phyloP scores from a whole-genome alignment of 1,284 basidiomycete genomes.

The Kwoniella shivajii region DNA sequence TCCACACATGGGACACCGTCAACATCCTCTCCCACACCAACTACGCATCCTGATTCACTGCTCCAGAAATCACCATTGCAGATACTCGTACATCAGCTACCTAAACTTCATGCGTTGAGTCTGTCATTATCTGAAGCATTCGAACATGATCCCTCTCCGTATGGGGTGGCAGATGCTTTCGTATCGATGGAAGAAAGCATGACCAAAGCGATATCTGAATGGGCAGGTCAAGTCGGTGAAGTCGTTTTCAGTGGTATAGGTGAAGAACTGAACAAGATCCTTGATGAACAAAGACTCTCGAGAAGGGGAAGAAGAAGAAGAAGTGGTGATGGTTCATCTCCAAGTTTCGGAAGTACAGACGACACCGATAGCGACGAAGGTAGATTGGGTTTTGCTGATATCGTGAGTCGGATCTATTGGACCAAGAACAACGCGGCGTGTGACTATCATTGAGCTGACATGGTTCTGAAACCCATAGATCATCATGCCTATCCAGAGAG shows the following conservation, averaged over 20 bases:
- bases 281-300: constrained; percentile 5
- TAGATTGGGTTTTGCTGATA: constrained; percentile 29
- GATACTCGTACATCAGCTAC: constrained; percentile 18
- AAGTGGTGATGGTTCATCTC: background rate
- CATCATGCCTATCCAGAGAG: constrained; percentile 38
- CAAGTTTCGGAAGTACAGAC: background rate
- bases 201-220: constrained; percentile 22
- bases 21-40: background rate
- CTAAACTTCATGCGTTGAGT: constrained; percentile 22
- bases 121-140: constrained; percentile 17
- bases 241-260: constrained; percentile 24
- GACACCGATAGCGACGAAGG: constrained; percentile 18
- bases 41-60: background rate
- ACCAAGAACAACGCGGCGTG: too few species aligned
- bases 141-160: constrained; percentile 34
- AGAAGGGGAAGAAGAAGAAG: constrained; percentile 7
- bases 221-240: constrained; percentile 33
- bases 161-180: constrained; percentile 34
- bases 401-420: constrained; percentile 19
- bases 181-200: constrained; percentile 28
- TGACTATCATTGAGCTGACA: too few species aligned
- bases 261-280: constrained; percentile 16
- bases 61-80: too few species aligned
- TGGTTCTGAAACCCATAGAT: constrained; percentile 19
- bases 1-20: background rate